Conservation (phyloP, 78 protist genomes). For the Corallochytrium limacisporum region DNA sequence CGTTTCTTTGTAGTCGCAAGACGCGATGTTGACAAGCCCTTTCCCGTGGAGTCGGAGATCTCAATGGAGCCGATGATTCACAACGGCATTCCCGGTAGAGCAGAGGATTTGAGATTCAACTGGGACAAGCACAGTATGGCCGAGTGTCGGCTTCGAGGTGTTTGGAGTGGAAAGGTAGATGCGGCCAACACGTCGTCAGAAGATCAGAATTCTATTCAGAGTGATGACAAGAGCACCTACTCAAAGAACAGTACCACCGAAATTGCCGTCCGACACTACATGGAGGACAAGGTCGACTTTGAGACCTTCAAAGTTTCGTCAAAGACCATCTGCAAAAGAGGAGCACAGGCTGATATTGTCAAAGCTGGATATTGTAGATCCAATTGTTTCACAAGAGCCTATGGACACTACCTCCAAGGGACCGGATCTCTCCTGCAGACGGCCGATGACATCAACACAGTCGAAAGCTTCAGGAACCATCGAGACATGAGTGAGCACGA, state of each 20-base stretch:
- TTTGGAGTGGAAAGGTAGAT: too few species aligned
- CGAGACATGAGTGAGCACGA: too few species aligned
- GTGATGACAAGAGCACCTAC: neutral
- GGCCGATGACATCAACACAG: neutral
- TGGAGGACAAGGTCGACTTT: conserved; percentile 4
- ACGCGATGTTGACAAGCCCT: neutral
- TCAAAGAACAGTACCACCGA: neutral
- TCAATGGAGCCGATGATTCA: too few species aligned
- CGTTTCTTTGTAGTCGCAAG: conserved; percentile 50
- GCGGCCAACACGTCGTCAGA: neutral
- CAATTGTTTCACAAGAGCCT: conserved; percentile 30
- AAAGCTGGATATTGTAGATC: conserved; percentile 1
- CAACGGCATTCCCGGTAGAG: too few species aligned
- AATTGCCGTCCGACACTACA: neutral
- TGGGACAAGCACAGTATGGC: too few species aligned
- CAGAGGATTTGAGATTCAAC: too few species aligned
- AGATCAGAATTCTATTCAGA: neutral
- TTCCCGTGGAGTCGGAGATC: neutral
- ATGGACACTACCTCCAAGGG: conserved; percentile 37
- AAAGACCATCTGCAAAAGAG: conserved; percentile 4
- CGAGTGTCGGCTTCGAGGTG: too few species aligned
- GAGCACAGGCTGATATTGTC: conserved; percentile 17
- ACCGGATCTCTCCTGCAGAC: conserved; percentile 28
- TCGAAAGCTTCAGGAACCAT: too few species aligned
- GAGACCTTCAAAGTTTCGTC: neutral